Percentiles rank a stretch among this genome's conserved stretches.
Evolutionary conservation across 768 basidiomycete genomes (phyloP).

Genomic region (Mycena alexandri): DNA sequence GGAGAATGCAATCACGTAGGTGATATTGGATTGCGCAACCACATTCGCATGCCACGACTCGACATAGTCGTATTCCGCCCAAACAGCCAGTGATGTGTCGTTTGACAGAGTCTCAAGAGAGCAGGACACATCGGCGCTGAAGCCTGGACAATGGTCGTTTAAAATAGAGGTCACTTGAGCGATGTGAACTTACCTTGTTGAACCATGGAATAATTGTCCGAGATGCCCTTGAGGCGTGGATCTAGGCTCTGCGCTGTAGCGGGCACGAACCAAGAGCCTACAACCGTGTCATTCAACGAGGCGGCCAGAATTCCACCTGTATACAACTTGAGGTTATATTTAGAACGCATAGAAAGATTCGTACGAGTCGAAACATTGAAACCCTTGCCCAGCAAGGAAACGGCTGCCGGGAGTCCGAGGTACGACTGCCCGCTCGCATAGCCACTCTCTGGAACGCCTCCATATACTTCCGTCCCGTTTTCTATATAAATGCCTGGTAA

Average conservation of each 20-base stretch:
- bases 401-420: constrained; percentile 25
- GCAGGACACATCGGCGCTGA: constrained; percentile 24
- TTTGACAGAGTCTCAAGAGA: not conserved
- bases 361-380: constrained; percentile 26
- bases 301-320: constrained; percentile 20
- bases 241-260: not conserved
- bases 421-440: constrained; percentile 21
- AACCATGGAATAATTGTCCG: constrained; percentile 3
- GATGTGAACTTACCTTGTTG: constrained; percentile 12
- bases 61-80: not conserved
- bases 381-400: not conserved
- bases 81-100: not conserved
- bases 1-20: not conserved
- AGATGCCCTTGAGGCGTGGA: not conserved
- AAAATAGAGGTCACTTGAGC: too few relatives aligned
- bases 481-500: not conserved
- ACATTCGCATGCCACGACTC: not conserved
- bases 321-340: not conserved
- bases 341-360: not conserved
- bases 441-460: constrained; percentile 25
- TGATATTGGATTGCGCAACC: not conserved
- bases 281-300: constrained; percentile 3
- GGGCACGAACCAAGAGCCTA: constrained; percentile 11
- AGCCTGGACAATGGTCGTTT: not conserved
- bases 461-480: constrained; percentile 16